A percentile compares a stretch with the other conserved stretches of the same genome.
Evolutionary conservation across 345 rosid species (phyloP).

Genomic region (Murraya paniculata): DNA sequence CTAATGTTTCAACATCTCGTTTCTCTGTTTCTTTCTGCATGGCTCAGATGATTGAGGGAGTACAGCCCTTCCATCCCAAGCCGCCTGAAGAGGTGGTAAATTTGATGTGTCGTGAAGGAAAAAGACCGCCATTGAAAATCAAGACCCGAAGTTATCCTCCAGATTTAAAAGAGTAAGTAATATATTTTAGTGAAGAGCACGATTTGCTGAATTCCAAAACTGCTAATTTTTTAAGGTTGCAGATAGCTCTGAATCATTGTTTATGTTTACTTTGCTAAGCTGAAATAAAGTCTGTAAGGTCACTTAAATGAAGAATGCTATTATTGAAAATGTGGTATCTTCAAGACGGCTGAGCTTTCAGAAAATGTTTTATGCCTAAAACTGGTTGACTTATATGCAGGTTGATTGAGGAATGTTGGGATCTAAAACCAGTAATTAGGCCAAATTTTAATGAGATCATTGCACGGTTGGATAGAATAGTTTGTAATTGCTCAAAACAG

Average conservation of each 20-base stretch:
- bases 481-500: conserved; percentile 67
- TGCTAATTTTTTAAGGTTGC: neutral
- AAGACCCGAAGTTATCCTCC: conserved; percentile 71
- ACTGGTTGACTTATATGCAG: conserved; percentile 31
- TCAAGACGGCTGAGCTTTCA: too few species aligned
- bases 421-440: conserved; percentile 49
- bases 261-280: too few species aligned
- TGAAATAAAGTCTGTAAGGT: too few species aligned
- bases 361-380: neutral
- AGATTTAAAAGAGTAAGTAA: conserved; percentile 80
- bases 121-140: conserved; percentile 65
- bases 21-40: conserved; percentile 14
- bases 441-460: conserved; percentile 85
- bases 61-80: conserved; percentile 69
- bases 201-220: neutral
- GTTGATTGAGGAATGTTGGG: conserved; percentile 94
- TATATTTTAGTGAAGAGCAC: neutral
- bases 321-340: too few species aligned
- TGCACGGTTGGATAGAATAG: conserved; percentile 69
- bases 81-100: conserved; percentile 62
- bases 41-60: conserved; percentile 84
- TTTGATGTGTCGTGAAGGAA: conserved; percentile 63
- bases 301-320: too few species aligned
- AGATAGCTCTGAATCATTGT: too few species aligned
- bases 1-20: neutral